Evolutionary conservation across 768 basidiomycete species (phyloP).

Genomic region (Crucibulum laeve): DNA sequence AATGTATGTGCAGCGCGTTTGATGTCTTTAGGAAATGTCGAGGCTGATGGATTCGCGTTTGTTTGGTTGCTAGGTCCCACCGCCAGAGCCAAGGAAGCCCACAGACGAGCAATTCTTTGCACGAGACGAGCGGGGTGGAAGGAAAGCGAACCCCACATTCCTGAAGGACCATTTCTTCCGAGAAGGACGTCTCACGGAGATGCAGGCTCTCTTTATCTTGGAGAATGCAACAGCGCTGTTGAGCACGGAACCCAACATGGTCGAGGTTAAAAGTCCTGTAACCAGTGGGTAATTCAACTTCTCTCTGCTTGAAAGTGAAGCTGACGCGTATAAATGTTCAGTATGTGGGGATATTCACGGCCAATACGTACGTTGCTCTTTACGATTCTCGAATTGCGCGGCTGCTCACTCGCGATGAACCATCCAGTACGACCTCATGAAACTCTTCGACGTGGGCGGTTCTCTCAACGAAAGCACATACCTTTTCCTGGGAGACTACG

Average conservation of each 20-base stretch:
- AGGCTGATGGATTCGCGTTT: background rate
- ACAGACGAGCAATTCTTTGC: constrained; percentile 73
- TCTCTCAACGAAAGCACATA: constrained; percentile 78
- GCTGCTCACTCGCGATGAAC: background rate
- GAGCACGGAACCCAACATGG: constrained; percentile 76
- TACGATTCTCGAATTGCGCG: background rate
- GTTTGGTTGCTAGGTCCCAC: constrained; percentile 51
- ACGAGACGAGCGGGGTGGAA: constrained; percentile 42
- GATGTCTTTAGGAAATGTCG: background rate
- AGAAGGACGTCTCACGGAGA: constrained; percentile 80
- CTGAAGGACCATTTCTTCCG: constrained; percentile 87
- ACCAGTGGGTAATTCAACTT: constrained; percentile 58
- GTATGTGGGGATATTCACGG: constrained; percentile 98
- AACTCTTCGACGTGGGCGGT: constrained; percentile 94
- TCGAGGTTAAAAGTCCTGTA: constrained; percentile 83
- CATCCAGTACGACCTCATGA: constrained; percentile 92
- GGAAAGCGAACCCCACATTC: constrained; percentile 71
- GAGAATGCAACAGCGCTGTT: constrained; percentile 63
- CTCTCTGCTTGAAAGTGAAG: constrained; percentile 2
- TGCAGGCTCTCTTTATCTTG: constrained; percentile 82
- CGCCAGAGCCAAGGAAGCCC: constrained; percentile 59
- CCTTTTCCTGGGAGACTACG: constrained; percentile 95
- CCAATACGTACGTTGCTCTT: constrained; percentile 68
- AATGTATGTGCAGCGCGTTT: background rate
- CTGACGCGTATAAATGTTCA: constrained; percentile 20